phyloP scores from a whole-genome alignment of 306 rosid species.

The Cucurbita maxima region DNA sequence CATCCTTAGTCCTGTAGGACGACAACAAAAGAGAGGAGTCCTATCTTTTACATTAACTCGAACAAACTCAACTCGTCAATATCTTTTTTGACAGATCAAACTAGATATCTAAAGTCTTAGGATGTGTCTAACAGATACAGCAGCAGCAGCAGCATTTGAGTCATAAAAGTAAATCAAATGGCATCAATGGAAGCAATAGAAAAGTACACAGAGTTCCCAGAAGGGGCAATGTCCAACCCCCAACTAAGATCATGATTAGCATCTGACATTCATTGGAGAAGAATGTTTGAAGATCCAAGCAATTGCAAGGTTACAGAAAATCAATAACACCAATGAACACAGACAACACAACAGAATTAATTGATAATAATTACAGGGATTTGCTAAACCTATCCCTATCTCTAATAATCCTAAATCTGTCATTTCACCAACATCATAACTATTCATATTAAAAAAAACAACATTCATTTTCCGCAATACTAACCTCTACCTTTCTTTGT shows the following conservation, averaged over 20 bases:
- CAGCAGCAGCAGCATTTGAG: not conserved
- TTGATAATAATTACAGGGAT: conserved; percentile 44
- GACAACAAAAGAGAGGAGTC: too few relatives aligned
- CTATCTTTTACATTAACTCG: not conserved
- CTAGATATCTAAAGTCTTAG: not conserved
- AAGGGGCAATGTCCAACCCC: not conserved
- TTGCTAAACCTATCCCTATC: conserved; percentile 36
- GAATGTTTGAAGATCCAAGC: conserved; percentile 43
- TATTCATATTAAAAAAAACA: conserved; percentile 30
- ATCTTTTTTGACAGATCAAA: not conserved
- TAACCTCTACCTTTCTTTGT: conserved; percentile 48
- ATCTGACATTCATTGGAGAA: conserved; percentile 15
- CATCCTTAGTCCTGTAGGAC: too few relatives aligned
- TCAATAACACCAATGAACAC: conserved; percentile 39
- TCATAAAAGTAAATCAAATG: not conserved
- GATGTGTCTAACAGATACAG: not conserved
- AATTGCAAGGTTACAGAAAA: conserved; percentile 57
- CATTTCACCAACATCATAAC: conserved; percentile 40
- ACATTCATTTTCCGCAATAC: conserved; percentile 7
- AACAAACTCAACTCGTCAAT: not conserved
- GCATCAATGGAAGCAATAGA: not conserved
- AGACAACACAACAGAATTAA: conserved; percentile 45
- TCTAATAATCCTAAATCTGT: conserved; percentile 44
- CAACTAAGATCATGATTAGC: conserved; percentile 22
- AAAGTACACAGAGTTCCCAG: conserved; percentile 1